Percentiles rank a stretch among this genome's conserved stretches.
These are phyloP conservation scores for Prosopis cineraria DNA, from an alignment of 306 rosid species.

Conservation along the genomic window DNA sequence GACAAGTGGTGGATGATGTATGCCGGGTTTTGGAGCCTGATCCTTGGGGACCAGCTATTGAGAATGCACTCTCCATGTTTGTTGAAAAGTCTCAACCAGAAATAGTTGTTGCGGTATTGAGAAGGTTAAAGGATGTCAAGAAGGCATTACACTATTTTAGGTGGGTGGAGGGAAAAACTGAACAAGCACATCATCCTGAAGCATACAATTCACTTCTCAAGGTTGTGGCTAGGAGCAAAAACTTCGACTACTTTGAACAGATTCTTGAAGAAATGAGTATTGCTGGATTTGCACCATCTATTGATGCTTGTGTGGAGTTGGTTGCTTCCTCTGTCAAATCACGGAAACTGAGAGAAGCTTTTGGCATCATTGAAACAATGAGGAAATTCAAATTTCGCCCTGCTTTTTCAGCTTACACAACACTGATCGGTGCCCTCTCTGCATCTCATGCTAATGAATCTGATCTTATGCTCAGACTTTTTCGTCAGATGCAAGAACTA, in stretches of 20 bases:
- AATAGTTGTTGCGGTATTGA: constrained; percentile 71
- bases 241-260: constrained; percentile 61
- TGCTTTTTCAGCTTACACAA: constrained; percentile 88
- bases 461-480: constrained; percentile 66
- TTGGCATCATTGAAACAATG: constrained; percentile 68
- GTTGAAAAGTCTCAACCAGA: constrained; percentile 69
- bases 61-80: constrained; percentile 54
- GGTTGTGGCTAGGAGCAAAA: constrained; percentile 79
- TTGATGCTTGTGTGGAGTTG: constrained; percentile 57
- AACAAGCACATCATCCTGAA: constrained; percentile 62
- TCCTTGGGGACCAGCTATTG: constrained; percentile 73
- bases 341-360: constrained; percentile 64
- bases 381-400: constrained; percentile 95
- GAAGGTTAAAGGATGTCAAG: constrained; percentile 71
- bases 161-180: constrained; percentile 79
- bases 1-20: constrained; percentile 55
- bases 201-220: constrained; percentile 77
- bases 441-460: constrained; percentile 44
- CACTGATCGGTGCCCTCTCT: constrained; percentile 81
- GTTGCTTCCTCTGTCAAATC: constrained; percentile 58
- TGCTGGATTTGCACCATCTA: constrained; percentile 81
- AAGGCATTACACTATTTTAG: constrained; percentile 68
- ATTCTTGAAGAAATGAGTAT: constrained; percentile 88
- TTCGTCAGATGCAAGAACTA: constrained; percentile 91
- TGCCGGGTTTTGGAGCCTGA: constrained; percentile 66